A percentile compares a stretch with the other conserved stretches of the same genome.
Evolutionary conservation across 2,329 filamentous ascomycete genomes (phyloP).

Genomic region (Fusarium fujikuroi): DNA sequence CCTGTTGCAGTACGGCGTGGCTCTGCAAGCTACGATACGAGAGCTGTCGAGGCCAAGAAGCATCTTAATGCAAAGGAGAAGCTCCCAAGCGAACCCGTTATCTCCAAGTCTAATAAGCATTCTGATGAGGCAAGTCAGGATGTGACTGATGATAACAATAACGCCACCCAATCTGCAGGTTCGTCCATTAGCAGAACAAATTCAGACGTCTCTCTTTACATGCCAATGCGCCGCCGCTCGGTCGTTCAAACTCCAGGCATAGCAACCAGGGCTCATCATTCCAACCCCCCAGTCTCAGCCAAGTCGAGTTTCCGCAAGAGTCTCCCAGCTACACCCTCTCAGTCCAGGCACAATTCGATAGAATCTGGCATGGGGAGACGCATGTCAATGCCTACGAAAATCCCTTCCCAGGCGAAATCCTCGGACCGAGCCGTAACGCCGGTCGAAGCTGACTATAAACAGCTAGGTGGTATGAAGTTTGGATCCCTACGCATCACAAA

Average conservation of each 20-base stretch:
- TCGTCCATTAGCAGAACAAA: constrained; percentile 46
- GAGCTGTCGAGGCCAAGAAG: constrained; percentile 29
- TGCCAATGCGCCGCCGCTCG: constrained; percentile 60
- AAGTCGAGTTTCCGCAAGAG: constrained; percentile 53
- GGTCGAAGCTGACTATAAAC: constrained; percentile 66
- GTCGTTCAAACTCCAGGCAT: constrained; percentile 61
- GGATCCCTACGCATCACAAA: constrained; percentile 72
- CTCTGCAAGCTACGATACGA: constrained; percentile 35
- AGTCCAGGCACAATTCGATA: constrained; percentile 54
- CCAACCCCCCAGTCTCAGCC: constrained; percentile 34
- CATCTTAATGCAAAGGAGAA: constrained; percentile 26
- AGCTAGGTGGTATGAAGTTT: constrained; percentile 70
- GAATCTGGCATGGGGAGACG: constrained; percentile 50
- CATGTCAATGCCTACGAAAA: constrained; percentile 49
- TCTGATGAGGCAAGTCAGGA: constrained; percentile 32
- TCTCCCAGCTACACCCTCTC: constrained; percentile 51
- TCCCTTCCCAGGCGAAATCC: constrained; percentile 25
- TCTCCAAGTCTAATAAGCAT: constrained; percentile 20
- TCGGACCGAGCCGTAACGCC: constrained; percentile 51
- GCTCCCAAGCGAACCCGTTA: constrained; percentile 23
- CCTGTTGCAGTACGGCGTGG: constrained; percentile 20
- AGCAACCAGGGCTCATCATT: constrained; percentile 55
- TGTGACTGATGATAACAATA: constrained; percentile 38
- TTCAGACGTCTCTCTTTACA: constrained; percentile 61
- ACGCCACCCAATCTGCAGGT: constrained; percentile 30